A percentile compares a stretch with the other conserved stretches of the same genome.
These are phyloP conservation scores for Lipomyces mesembrius DNA, from an alignment of 805 yeast species.

Conservation along the genomic window DNA sequence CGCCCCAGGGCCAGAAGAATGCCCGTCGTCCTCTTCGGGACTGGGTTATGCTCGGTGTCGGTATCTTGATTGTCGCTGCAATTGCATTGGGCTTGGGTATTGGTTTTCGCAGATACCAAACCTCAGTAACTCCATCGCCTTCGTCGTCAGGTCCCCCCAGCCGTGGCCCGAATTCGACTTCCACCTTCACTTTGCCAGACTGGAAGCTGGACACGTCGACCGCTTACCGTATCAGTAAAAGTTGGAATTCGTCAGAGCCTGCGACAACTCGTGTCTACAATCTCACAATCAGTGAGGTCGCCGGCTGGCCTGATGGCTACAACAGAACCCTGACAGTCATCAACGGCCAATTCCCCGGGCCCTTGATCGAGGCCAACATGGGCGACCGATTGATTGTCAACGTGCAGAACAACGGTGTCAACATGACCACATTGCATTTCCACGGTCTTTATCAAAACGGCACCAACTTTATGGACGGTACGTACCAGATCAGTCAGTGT, in stretches of 20 bases:
- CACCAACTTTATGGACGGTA: constrained; percentile 84
- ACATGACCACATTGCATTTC: constrained; percentile 82
- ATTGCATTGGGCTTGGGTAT: constrained; percentile 35
- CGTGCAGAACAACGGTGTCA: constrained; percentile 69
- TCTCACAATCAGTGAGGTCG: constrained; percentile 48
- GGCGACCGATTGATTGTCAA: constrained; percentile 78
- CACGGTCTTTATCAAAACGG: constrained; percentile 89
- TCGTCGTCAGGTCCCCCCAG: background rate
- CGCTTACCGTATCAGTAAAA: constrained; percentile 18
- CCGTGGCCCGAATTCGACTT: background rate
- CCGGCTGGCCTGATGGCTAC: constrained; percentile 62
- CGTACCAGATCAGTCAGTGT: constrained; percentile 84
- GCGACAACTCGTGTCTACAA: constrained; percentile 43
- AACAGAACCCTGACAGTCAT: constrained; percentile 61
- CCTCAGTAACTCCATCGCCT: constrained; percentile 2
- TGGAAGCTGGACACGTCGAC: constrained; percentile 36
- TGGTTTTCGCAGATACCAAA: constrained; percentile 21
- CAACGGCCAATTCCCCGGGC: constrained; percentile 82
- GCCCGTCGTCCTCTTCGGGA: background rate
- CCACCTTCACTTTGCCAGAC: background rate
- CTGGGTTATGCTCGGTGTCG: constrained; percentile 4
- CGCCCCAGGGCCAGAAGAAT: background rate
- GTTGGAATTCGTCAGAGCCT: constrained; percentile 32
- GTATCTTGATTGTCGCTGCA: constrained; percentile 23
- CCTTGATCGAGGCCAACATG: constrained; percentile 69